Evolutionary conservation across 352 stramenopile genomes (phyloP).

Genomic region (Phytophthora idaei): DNA sequence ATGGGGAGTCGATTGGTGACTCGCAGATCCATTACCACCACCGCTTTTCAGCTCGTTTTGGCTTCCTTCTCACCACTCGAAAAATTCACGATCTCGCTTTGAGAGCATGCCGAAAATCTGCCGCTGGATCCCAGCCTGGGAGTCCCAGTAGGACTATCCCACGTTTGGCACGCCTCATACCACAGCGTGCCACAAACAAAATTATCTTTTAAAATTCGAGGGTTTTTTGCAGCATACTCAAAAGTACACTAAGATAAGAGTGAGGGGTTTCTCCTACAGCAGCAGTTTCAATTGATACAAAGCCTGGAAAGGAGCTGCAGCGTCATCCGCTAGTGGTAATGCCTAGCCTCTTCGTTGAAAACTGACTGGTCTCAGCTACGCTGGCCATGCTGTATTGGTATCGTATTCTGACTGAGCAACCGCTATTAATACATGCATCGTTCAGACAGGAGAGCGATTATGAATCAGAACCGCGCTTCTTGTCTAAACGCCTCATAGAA

Average conservation of each 20-base stretch:
- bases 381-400: not conserved
- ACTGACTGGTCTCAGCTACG: not conserved
- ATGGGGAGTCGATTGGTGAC: not conserved
- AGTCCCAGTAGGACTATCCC: too few species aligned
- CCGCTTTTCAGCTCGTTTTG: constrained; percentile 3
- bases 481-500: not conserved
- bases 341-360: not conserved
- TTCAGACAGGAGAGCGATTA: too few species aligned
- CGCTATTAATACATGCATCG: too few species aligned
- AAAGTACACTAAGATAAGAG: too few species aligned
- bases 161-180: not conserved
- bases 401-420: not conserved
- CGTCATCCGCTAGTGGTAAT: not conserved
- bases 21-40: not conserved
- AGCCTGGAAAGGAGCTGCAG: not conserved
- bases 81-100: constrained; percentile 3
- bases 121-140: too few species aligned
- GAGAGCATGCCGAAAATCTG: constrained; percentile 8
- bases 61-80: not conserved
- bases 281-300: not conserved
- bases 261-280: too few species aligned
- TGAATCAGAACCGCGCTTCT: too few species aligned
- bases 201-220: too few species aligned
- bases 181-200: not conserved
- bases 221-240: too few species aligned